These are phyloP conservation scores for Protomyces inundatus DNA, from an alignment of 1,139 yeast genomes.

Conservation along the genomic window DNA sequence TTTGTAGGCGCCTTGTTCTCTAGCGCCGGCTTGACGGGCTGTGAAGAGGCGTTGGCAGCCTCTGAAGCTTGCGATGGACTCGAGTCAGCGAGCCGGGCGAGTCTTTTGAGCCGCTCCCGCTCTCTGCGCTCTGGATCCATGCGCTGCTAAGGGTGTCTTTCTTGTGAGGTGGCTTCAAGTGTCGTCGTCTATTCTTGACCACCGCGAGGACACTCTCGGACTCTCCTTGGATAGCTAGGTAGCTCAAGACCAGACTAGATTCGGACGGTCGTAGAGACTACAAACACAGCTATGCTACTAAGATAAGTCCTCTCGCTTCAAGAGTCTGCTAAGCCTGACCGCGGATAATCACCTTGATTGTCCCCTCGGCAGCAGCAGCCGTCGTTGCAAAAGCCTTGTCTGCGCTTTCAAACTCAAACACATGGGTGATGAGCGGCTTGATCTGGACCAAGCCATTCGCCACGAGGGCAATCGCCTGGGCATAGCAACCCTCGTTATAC, in stretches of 20 bases:
- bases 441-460: slow-evolving; percentile 58
- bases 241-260: too few relatives aligned
- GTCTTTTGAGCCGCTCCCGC: not conserved
- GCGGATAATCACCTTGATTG: slow-evolving; percentile 26
- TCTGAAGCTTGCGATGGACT: too few relatives aligned
- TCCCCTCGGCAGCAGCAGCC: slow-evolving; percentile 25
- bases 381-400: slow-evolving; percentile 63
- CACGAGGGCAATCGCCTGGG: slow-evolving; percentile 63
- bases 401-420: slow-evolving; percentile 68
- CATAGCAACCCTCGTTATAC: slow-evolving; percentile 73
- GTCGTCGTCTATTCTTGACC: too few relatives aligned
- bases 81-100: not conserved
- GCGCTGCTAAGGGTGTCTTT: too few relatives aligned
- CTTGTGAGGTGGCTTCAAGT: too few relatives aligned
- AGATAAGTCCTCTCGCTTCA: too few relatives aligned
- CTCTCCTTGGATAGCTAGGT: too few relatives aligned
- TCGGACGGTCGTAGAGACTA: too few relatives aligned
- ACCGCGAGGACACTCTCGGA: too few relatives aligned
- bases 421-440: slow-evolving; percentile 68
- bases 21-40: too few relatives aligned
- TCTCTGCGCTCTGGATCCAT: not conserved
- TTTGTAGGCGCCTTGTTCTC: not conserved
- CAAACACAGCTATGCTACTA: too few relatives aligned
- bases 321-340: slow-evolving; percentile 5
- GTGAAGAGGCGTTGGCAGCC: too few relatives aligned